A percentile compares a stretch with the other conserved stretches of the same genome.
Conservation (phyloP, 2,329 filamentous ascomycete species). For the Fusarium verrucosum region DNA sequence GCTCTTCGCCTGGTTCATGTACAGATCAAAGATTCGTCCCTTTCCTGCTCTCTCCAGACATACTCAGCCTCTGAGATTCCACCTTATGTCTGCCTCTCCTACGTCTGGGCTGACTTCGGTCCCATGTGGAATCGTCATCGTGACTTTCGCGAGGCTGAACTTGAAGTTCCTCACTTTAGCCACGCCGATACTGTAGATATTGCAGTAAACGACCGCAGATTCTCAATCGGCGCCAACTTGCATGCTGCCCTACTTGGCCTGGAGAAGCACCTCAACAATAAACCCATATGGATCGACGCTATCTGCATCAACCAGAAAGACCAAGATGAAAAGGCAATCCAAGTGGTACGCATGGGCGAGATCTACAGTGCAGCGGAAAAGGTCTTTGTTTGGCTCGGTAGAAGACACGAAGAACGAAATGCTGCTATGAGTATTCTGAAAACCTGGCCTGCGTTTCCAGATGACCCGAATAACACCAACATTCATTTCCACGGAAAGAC, state of each 20-base stretch:
- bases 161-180: conserved; percentile 16
- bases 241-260: conserved; percentile 10
- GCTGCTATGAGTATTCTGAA: conserved; percentile 3
- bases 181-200: conserved; percentile 2
- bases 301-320: conserved; percentile 14
- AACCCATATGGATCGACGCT: conserved; percentile 17
- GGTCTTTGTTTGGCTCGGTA: conserved; percentile 7
- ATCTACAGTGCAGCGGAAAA: conserved; percentile 13
- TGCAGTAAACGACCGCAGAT: not conserved
- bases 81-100: conserved; percentile 12
- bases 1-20: conserved; percentile 2
- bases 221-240: conserved; percentile 4
- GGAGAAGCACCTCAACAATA: not conserved
- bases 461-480: not conserved
- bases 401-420: not conserved
- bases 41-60: not conserved
- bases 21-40: not conserved
- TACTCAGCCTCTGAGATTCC: conserved; percentile 7
- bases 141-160: conserved; percentile 15
- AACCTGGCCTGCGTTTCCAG: conserved; percentile 8
- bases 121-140: conserved; percentile 10
- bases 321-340: not conserved
- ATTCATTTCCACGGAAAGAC: conserved; percentile 15
- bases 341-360: conserved; percentile 17
- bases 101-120: conserved; percentile 23